phyloP scores from a whole-genome alignment of 306 rosid species.

The Gynostemma pentaphyllum region DNA sequence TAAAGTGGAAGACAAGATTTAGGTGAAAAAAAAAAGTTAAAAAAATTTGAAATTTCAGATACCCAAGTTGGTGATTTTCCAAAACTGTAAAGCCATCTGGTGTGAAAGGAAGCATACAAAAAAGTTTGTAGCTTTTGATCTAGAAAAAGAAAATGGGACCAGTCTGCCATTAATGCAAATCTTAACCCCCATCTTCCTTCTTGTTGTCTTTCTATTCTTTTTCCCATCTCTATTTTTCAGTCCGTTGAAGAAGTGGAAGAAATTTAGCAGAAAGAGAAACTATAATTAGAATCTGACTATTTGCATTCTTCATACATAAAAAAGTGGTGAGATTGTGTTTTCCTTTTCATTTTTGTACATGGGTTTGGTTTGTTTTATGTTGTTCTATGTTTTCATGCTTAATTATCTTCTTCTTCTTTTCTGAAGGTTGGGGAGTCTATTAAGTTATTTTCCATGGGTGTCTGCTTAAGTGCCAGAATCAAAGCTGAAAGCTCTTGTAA shows the following conservation, averaged over 20 bases:
- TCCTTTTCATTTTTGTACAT: neutral
- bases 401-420: neutral
- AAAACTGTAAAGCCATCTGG: too few species aligned
- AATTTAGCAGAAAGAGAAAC: too few species aligned
- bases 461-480: slow-evolving; percentile 31
- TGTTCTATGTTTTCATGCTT: neutral
- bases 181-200: neutral
- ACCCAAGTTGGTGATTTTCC: too few species aligned
- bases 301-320: neutral
- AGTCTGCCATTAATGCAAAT: neutral
- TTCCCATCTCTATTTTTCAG: neutral
- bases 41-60: too few species aligned
- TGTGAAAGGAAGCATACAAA: neutral
- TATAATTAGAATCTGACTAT: neutral
- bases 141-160: neutral
- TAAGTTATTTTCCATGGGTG: slow-evolving; percentile 29
- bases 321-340: neutral
- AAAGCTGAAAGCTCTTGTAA: slow-evolving; percentile 24
- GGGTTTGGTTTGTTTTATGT: slow-evolving; percentile 6
- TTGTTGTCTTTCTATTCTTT: neutral
- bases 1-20: too few species aligned
- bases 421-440: neutral
- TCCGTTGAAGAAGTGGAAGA: neutral
- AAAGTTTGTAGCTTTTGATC: too few species aligned
- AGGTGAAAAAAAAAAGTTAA: too few species aligned